Base-by-base conservation (phyloP, 108 stramenopile genomes). In the Nitzschia palea region DNA sequence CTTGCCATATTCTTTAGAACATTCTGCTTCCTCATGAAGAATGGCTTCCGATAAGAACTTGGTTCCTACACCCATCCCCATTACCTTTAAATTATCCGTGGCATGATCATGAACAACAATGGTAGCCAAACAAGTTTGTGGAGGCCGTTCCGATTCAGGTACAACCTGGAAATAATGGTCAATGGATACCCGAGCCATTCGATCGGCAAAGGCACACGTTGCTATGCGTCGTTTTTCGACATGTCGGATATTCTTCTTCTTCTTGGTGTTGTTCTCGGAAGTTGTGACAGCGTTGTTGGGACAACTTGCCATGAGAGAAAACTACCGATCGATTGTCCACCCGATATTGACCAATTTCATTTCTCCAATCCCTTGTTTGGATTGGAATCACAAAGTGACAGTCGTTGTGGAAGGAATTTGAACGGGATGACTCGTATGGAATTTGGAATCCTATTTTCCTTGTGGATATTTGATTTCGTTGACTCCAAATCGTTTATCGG, bases 11-110 rank as follows among this genome's bases (percentile, higher is more conserved):
- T 25, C 4, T 15, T 30, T 31, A 31, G 43, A 55, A 6, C 17
- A 61, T 42, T 68, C 44, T 3, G 52, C 28, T 50, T 86, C 87
- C 30, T 79, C 59, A 25, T 62, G 52, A 17, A 88, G 31, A 0
- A 68, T 45, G 10, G 53, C 30, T 42, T 83, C 69, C 17, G 89
- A 61, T n/a, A 94, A 60, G 73, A 89, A 94, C 60, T 94, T 94
- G 37, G 93, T 94, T 12, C 93, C 93, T 9, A 91, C 88, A 4
- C 93, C 93, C 68, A 94, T 65, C 10, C 83, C 78, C 55, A 89
- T 47, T 18, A 94, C 88, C 45, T 68, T 64, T 23, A 91, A 42
- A 1, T 63, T 4, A 34, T 62, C 78, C 30, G 48, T 34, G 8
- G 33, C 23, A n/a, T 55, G 57, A 36, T 75, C 22, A 32, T 86